A percentile compares a stretch with the other conserved stretches of the same genome.
Evolutionary conservation across 2,329 filamentous ascomycete species (phyloP).

Genomic region (Lachnellula occidentalis): DNA sequence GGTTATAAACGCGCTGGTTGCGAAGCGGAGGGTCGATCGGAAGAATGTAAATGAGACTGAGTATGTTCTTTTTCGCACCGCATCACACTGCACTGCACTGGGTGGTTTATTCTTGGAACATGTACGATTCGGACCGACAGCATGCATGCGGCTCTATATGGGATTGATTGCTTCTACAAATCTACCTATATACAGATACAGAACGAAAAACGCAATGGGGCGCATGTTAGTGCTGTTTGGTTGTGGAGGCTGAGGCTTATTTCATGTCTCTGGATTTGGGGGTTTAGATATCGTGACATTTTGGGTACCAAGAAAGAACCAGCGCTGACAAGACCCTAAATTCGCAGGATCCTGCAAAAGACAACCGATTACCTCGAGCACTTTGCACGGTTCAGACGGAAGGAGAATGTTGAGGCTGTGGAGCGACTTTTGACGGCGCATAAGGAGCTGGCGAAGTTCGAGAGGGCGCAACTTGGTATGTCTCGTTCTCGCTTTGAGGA

Average conservation of each 20-base stretch:
- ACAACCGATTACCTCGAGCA: slow-evolving; percentile 90
- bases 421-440: slow-evolving; percentile 78
- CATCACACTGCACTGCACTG: background rate
- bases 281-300: background rate
- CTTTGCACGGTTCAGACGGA: slow-evolving; percentile 93
- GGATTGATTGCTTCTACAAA: too few species aligned
- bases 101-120: too few species aligned
- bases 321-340: background rate
- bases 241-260: slow-evolving; percentile 2
- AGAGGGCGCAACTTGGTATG: slow-evolving; percentile 84
- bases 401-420: slow-evolving; percentile 91
- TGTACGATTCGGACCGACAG: too few species aligned
- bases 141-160: too few species aligned
- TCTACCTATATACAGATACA: background rate
- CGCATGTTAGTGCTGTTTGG: too few species aligned
- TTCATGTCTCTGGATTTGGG: background rate
- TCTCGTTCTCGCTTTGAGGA: slow-evolving; percentile 10
- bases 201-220: too few species aligned
- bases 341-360: slow-evolving; percentile 67
- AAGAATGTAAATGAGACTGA: slow-evolving; percentile 82
- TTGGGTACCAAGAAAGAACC: background rate
- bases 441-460: slow-evolving; percentile 80
- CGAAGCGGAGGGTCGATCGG: slow-evolving; percentile 71
- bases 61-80: slow-evolving; percentile 44
- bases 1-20: slow-evolving; percentile 83